Base-by-base conservation (phyloP, 495 filamentous ascomycete genomes). In the Xylaria curta region DNA sequence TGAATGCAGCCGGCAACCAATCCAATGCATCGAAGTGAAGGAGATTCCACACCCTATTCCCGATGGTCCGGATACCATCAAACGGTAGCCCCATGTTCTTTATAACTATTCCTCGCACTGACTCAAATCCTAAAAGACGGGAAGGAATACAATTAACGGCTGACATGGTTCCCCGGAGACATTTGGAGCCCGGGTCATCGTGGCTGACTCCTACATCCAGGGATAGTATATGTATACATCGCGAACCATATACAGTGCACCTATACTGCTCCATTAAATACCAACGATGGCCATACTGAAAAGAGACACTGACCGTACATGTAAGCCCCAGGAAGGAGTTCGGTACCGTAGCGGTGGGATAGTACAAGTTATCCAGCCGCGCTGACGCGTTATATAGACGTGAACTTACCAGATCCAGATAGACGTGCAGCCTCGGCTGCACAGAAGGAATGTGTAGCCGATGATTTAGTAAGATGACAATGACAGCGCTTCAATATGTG, bases 391-490 rank as follows among this genome's bases (percentile, higher is more conserved):
- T 66, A 66, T 1, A 19, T 66, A 21, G 33, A 28, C 15, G 46
- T 44, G 19, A 66, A 51, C 44, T 31, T 66, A 31, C 63, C 63
- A 66, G 63, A 66, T 66, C 31, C 51, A 66, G 63, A 66, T 53
- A 51, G 21, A 36, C 44, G 13, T 53, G 63, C 63, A 66, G 63
- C 17, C 24, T 28, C 28, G 28, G 38, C 19, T 17, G 7, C 63
- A 38, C 31, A 38, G 44, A 4, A 21, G 63, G 63, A 53, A 66
- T 66, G 28, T 38, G 6, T 19, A 66, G 28, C 44, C 63, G 63
- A 66, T 24, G 1, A 21, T 33, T 5, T 24, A 31, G 53, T 56
- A 17, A 56, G 53, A 56, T 31, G 53, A 56, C 13, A 31, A 17
- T 31, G 13, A 56, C 17, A 4, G 53, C 13, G 53, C 26, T 56